Percentiles rank a stretch among this genome's conserved stretches.
phyloP scores from a whole-genome alignment of 2,329 filamentous ascomycete species.

The Colletotrichum camelliae region DNA sequence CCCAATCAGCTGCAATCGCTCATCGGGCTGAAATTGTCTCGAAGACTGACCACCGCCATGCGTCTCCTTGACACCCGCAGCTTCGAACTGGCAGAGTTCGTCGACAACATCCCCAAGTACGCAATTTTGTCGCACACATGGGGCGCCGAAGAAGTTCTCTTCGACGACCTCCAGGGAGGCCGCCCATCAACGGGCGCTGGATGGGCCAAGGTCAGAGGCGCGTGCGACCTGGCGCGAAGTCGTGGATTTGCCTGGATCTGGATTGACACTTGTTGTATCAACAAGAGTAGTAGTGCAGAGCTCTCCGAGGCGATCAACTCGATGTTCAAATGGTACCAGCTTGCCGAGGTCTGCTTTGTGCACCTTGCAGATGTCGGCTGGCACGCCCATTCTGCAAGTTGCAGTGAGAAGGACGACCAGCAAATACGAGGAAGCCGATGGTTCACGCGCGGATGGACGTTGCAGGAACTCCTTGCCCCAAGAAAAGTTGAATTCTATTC shows the following conservation, averaged over 20 bases:
- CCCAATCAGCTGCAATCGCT: too few species aligned
- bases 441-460: not conserved
- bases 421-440: not conserved
- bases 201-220: not conserved
- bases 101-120: not conserved
- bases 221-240: not conserved
- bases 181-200: not conserved
- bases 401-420: not conserved
- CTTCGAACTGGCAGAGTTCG: not conserved
- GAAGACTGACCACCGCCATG: not conserved
- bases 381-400: not conserved
- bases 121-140: not conserved
- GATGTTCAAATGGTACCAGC: slow-evolving; percentile 25
- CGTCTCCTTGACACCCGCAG: not conserved
- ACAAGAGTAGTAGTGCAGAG: slow-evolving; percentile 25
- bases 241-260: slow-evolving; percentile 1
- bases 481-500: not conserved
- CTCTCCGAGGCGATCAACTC: slow-evolving; percentile 26
- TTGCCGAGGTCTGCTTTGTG: slow-evolving; percentile 26
- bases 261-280: slow-evolving; percentile 31
- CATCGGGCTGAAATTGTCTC: not conserved
- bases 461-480: not conserved
- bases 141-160: not conserved
- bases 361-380: slow-evolving; percentile 31
- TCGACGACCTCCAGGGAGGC: not conserved